Evolutionary conservation across 2,329 filamentous ascomycete species (phyloP).

Genomic region (Macroventuria anomochaeta): DNA sequence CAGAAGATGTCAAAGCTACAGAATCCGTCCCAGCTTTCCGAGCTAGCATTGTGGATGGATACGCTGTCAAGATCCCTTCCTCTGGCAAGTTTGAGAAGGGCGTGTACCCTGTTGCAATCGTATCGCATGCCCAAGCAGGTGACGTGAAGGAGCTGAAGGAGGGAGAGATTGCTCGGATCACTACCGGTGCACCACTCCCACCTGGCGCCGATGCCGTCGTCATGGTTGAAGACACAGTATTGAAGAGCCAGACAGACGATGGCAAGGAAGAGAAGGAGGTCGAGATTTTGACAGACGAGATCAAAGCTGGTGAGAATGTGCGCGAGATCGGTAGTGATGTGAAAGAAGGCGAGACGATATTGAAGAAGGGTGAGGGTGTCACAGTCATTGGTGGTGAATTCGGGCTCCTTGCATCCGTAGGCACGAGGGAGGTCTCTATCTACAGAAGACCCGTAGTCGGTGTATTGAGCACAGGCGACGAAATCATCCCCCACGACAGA

Average conservation of each 20-base stretch:
- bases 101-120: constrained; percentile 81
- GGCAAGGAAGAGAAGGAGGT: constrained; percentile 85
- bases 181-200: constrained; percentile 90
- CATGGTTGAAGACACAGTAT: constrained; percentile 92
- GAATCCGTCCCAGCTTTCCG: constrained; percentile 92
- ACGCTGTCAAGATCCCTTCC: constrained; percentile 63
- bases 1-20: constrained; percentile 77
- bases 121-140: constrained; percentile 83
- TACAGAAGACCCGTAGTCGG: constrained; percentile 82
- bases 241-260: constrained; percentile 78
- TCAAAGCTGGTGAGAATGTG: constrained; percentile 83
- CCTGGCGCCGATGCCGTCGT: constrained; percentile 88
- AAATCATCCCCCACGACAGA: constrained; percentile 79
- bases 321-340: constrained; percentile 92
- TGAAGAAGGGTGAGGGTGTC: constrained; percentile 80
- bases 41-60: constrained; percentile 96
- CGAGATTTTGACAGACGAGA: constrained; percentile 79
- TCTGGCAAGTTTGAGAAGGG: constrained; percentile 67
- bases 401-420: constrained; percentile 85
- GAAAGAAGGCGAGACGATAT: constrained; percentile 69
- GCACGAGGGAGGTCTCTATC: constrained; percentile 71
- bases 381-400: constrained; percentile 89
- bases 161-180: constrained; percentile 87
- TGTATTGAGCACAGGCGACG: constrained; percentile 91
- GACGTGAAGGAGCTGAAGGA: constrained; percentile 68